These are phyloP conservation scores for Tetrahymena elliotti DNA, from an alignment of 73 alveolate species.

Conservation along the genomic window DNA sequence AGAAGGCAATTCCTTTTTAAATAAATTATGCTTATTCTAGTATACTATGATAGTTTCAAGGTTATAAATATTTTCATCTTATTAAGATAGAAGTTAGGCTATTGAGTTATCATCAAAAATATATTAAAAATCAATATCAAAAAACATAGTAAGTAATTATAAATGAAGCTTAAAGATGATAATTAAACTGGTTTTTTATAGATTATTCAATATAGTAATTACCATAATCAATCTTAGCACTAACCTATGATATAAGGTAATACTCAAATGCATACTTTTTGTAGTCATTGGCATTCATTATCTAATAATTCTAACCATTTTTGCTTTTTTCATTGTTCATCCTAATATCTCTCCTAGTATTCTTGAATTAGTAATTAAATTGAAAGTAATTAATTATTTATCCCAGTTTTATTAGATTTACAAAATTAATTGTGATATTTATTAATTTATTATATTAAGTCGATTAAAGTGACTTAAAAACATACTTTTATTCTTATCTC, in stretches of 20 bases:
- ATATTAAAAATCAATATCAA: background rate
- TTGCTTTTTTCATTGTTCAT: background rate
- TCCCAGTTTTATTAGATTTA: background rate
- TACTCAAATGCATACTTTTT: background rate
- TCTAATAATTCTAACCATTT: background rate
- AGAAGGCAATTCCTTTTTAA: background rate
- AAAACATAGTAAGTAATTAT: background rate
- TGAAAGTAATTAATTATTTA: background rate
- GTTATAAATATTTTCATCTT: background rate
- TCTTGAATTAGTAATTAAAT: background rate
- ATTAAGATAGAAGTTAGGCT: background rate
- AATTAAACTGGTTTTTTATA: background rate
- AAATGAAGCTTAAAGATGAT: background rate
- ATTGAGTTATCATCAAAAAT: background rate
- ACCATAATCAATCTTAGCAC: background rate
- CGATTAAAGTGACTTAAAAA: background rate
- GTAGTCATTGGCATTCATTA: background rate
- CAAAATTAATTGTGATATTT: background rate
- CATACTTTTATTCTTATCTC: background rate
- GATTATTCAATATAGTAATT: background rate
- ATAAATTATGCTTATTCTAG: background rate
- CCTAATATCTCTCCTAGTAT: background rate
- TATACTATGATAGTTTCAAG: background rate
- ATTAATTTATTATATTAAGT: background rate
- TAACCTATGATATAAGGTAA: background rate